Conservation (phyloP, 176 grass and related monocot genomes). For the Oryza brachyantha region DNA sequence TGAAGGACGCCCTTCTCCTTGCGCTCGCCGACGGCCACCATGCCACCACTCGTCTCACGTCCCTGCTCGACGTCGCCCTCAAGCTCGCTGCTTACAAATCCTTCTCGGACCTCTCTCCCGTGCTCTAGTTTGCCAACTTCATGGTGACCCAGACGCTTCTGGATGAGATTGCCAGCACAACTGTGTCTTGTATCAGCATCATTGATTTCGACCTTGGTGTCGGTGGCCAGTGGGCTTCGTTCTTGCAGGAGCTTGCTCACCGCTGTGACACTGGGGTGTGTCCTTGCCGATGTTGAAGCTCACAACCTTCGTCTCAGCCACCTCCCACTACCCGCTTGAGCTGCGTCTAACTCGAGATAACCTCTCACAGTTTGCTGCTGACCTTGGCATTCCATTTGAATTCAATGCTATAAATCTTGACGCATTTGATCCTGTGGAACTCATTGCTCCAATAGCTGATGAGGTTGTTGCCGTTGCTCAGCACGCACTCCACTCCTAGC, state of each 20-base stretch:
- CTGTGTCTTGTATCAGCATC: conserved; percentile 58
- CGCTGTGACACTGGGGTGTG: conserved; percentile 16
- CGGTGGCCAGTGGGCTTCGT: conserved; percentile 85
- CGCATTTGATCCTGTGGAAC: conserved; percentile 44
- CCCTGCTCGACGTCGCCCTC: conserved; percentile 56
- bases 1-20: conserved; percentile 84
- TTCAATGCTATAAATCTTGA: conserved; percentile 60
- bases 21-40: conserved; percentile 44
- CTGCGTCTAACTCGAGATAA: conserved; percentile 66
- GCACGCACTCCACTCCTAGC: conserved; percentile 42
- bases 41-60: conserved; percentile 24
- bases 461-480: conserved; percentile 63
- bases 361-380: conserved; percentile 65
- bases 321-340: conserved; percentile 65
- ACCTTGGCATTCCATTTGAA: conserved; percentile 71
- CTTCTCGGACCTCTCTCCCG: conserved; percentile 75
- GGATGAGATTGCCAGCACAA: conserved; percentile 50
- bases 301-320: conserved; percentile 55
- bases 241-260: conserved; percentile 83
- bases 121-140: conserved; percentile 80
- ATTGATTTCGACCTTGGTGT: conserved; percentile 83
- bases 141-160: conserved; percentile 71
- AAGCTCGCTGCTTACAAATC: conserved; percentile 74
- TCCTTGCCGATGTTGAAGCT: conserved; percentile 54
- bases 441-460: conserved; percentile 33